phyloP scores from a whole-genome alignment of 2,329 filamentous ascomycete species.

The Aspergillus ibericus region DNA sequence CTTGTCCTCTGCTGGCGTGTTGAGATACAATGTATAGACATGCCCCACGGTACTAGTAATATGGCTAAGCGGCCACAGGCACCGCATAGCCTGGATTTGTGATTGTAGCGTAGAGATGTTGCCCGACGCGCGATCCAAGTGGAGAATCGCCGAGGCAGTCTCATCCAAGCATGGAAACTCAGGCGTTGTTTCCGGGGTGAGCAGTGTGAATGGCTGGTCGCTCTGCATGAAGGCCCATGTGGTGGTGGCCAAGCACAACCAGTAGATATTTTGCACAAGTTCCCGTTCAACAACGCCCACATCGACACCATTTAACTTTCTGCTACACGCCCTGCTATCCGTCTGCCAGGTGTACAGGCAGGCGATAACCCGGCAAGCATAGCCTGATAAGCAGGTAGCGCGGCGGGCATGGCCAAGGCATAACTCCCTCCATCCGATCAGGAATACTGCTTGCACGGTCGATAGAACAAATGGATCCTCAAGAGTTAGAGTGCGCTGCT shows the following conservation, averaged over 20 bases:
- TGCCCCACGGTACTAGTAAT: slow-evolving; percentile 7
- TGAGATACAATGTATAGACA: slow-evolving; percentile 5
- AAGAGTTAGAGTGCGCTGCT: slow-evolving; percentile 16
- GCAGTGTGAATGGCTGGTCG: slow-evolving; percentile 23
- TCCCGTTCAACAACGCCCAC: slow-evolving; percentile 45
- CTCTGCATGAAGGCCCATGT: slow-evolving; percentile 43
- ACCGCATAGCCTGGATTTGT: slow-evolving; percentile 4
- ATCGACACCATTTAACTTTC: slow-evolving; percentile 44
- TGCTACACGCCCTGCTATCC: slow-evolving; percentile 27
- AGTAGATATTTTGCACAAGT: slow-evolving; percentile 42
- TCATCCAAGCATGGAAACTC: slow-evolving; percentile 23
- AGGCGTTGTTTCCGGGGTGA: slow-evolving; percentile 14
- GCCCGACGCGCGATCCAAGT: slow-evolving; percentile 18
- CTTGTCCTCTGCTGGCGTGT: not conserved
- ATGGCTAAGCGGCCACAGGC: slow-evolving; percentile 9
- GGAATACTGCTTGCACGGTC: slow-evolving; percentile 2
- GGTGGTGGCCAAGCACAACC: slow-evolving; percentile 42
- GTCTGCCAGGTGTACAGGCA: slow-evolving; percentile 34
- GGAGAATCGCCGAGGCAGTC: slow-evolving; percentile 16
- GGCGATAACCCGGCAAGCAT: slow-evolving; percentile 33
- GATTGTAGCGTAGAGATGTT: slow-evolving; percentile 15
- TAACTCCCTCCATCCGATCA: slow-evolving; percentile 9
- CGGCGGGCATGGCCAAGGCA: slow-evolving; percentile 23
- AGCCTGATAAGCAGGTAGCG: slow-evolving; percentile 38
- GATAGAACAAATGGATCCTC: slow-evolving; percentile 4